Evolutionary conservation across 345 rosid genomes (phyloP), one percentile per base, ranked within the genome.

Genomic region (Ceriops decandra): DNA sequence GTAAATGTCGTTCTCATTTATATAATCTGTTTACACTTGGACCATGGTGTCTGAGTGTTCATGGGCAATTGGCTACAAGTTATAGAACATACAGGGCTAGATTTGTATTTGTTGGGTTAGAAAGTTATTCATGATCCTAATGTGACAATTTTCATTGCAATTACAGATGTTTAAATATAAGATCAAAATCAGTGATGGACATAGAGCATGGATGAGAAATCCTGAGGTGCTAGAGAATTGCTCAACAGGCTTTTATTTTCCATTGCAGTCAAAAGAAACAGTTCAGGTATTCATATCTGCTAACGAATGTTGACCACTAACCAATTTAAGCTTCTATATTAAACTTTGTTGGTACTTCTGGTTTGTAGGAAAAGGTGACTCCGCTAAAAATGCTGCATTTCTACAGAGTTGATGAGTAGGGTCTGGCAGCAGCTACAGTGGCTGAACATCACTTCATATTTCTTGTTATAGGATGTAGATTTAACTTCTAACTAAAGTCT

Each of bases 181-280:
- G 72, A 82, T 91, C 51, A 90, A 86, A 86, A 87, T 86, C 56
- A 80, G 97, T 22, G 93, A 86, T 79, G 96, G 87, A 28, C 82
- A 82, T 62, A 86, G 87, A 81, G 92, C 88, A 74, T 92, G 99
- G 96, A 85, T 95, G 87, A 90, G 84, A 77, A 77, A 75, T 71
- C 97, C 99, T 13, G 96, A 95, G 71, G 64, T 58, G 71, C 72
- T 95, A 84, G 63, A 83, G 75, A 95, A 90, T 53, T 86, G 99
- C 80, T 90, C 98, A 15, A 84, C 74, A 0, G 96, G 99, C 15
- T 88, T 92, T 67, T 81, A 82, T 79, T 92, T 90, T 54, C 96
- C 93, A 51, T 72, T 69, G 62, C 76, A 67, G 61, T 57, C 79
- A 21, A 82, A 77, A 58, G 85, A 74, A 62, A 58, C 22, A 35